Evolutionary conservation across 768 basidiomycete species (phyloP), one percentile per base, ranked within the genome.

Genomic region (Xerocomellus dryophilus): DNA sequence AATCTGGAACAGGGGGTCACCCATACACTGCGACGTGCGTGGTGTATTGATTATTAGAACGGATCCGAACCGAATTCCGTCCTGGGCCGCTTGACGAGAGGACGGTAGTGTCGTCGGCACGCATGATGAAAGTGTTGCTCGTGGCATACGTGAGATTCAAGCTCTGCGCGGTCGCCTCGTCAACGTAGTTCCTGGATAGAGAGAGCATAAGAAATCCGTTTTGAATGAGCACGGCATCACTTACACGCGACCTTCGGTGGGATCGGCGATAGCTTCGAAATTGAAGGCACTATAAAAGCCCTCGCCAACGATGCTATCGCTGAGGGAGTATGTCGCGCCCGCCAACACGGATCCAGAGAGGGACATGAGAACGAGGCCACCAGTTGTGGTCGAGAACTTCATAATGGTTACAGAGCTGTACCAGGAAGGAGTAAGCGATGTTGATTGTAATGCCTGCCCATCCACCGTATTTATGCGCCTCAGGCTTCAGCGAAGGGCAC

Each of bases 241-340:
- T 20, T 59, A 72, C 70, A 74, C 73, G 15, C 71, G 59, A n/a
- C 74, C 75, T 15, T 60, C 2, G 18, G 75, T 75, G 6, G 75
- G 74, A 51, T 75, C 74, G 2, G 66, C 25, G 42, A 72, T 67
- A 20, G 66, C 66, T 32, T 74, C 63, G 38, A 67, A 73, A 48
- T 39, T 60, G 62, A 75, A 75, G 20, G 61, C 56, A 43, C 29
- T 36, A 32, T 70, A 64, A 56, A 76, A 75, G 29, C 38, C 53
- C 7, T 65, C 39, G 9, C 75, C 74, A 29, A 65, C 53, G 25
- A 72, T 62, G 1, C 25, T 45, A 21, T 74, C 67, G 3, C 53
- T 56, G 32, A 71, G 58, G 15, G 17, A 47, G 51, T 74, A 75
- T 11, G 42, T 57, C 10, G 53, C 50, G 18, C 68, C 67, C 0